Percentiles rank a stretch among this genome's conserved stretches.
These are phyloP conservation scores for Eucalyptus polyanthemos DNA, from an alignment of 345 rosid species.

Conservation along the genomic window DNA sequence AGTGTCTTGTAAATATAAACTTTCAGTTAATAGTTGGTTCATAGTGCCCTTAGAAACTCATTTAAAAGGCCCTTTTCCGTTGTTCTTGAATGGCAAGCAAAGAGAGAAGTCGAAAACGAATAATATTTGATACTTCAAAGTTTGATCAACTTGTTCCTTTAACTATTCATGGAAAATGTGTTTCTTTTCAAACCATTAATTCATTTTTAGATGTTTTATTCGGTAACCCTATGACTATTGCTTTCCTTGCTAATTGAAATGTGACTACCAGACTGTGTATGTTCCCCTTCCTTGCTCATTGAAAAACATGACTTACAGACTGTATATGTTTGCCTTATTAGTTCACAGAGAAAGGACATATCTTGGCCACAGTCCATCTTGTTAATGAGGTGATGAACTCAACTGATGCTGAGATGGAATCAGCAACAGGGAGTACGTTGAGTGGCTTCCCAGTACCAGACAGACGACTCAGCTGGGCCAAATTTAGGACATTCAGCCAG, in stretches of 20 bases:
- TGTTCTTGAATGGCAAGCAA: not conserved
- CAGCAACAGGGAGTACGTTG: slow-evolving; percentile 43
- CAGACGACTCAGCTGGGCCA: slow-evolving; percentile 57
- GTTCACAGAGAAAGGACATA: slow-evolving; percentile 94
- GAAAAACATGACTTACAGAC: not conserved
- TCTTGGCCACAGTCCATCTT: slow-evolving; percentile 73
- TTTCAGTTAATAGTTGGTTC: not conserved
- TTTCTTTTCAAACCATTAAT: not conserved
- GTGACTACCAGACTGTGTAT: not conserved
- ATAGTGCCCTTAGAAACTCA: not conserved
- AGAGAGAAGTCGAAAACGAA: not conserved
- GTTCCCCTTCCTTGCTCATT: not conserved
- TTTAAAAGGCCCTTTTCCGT: not conserved
- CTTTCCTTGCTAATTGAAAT: not conserved
- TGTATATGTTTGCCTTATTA: slow-evolving; percentile 20
- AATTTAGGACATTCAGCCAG: slow-evolving; percentile 43
- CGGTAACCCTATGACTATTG: not conserved
- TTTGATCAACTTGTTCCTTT: not conserved
- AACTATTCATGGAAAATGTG: not conserved
- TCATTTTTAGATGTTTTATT: not conserved
- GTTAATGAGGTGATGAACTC: slow-evolving; percentile 63
- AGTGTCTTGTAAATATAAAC: not conserved
- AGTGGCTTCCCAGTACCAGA: slow-evolving; percentile 86
- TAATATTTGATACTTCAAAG: not conserved
- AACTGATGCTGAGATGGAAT: slow-evolving; percentile 34